Evolutionary conservation across 176 grass and related monocot genomes (phyloP).

Genomic region (Saccharum officinarum): DNA sequence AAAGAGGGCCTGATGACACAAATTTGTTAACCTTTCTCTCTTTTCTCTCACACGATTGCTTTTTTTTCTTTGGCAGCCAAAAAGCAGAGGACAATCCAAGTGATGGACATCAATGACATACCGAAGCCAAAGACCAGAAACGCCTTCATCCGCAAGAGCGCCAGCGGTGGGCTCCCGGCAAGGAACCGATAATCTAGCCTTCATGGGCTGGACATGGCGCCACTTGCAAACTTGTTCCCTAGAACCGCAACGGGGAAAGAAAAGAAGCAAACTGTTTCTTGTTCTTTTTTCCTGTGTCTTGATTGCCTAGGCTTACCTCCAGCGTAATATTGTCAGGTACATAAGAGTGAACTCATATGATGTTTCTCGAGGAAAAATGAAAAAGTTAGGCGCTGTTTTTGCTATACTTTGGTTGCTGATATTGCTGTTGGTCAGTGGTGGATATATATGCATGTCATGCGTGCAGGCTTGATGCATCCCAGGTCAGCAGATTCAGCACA

Average conservation of each 20-base stretch:
- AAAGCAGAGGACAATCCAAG: constrained; percentile 81
- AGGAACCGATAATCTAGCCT: constrained; percentile 42
- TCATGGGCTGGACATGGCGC: too few species aligned
- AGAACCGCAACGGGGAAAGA: neutral
- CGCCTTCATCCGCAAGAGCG: constrained; percentile 50
- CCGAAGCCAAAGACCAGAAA: constrained; percentile 66
- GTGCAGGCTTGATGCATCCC: neutral
- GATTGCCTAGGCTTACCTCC: constrained; percentile 1
- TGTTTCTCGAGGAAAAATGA: neutral
- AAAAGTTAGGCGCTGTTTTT: neutral
- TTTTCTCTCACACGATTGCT: neutral
- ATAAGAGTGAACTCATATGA: neutral
- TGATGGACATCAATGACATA: constrained; percentile 80
- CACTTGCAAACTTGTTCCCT: neutral
- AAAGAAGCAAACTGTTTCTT: constrained; percentile 1
- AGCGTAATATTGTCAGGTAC: neutral
- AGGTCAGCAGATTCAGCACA: neutral
- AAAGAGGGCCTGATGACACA: neutral
- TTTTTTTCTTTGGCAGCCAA: constrained; percentile 36
- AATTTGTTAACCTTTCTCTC: neutral
- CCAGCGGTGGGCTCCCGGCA: constrained; percentile 27
- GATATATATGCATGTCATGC: neutral
- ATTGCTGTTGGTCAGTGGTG: neutral
- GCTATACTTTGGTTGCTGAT: neutral
- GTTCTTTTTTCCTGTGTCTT: neutral